Evolutionary conservation across 2,329 filamentous ascomycete genomes (phyloP).

Genomic region (Falciphora oryzae): DNA sequence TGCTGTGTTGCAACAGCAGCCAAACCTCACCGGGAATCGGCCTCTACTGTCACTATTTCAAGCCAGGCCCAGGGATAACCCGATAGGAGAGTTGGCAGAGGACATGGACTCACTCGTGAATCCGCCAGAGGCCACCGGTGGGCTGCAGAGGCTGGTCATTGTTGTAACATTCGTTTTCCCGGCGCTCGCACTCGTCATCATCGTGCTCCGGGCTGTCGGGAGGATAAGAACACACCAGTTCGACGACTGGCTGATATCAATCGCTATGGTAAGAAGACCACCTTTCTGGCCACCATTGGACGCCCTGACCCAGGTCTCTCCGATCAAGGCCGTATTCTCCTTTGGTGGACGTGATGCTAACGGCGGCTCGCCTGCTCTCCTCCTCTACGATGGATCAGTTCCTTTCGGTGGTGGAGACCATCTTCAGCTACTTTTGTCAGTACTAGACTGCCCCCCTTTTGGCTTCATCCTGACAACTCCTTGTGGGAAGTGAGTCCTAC

Average conservation of each 20-base stretch:
- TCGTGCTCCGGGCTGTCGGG: constrained; percentile 20
- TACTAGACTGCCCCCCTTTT: not conserved
- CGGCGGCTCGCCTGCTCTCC: not conserved
- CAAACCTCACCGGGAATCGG: no score
- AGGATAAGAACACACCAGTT: constrained; percentile 20
- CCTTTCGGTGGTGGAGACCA: constrained; percentile 22
- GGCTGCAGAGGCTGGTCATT: constrained; percentile 24
- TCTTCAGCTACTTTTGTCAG: constrained; percentile 25
- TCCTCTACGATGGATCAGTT: constrained; percentile 12
- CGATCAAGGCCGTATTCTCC: no score
- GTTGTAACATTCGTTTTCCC: constrained; percentile 26
- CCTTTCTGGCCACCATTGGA: not conserved
- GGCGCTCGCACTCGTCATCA: constrained; percentile 21
- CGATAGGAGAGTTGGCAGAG: no score
- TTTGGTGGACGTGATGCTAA: no score
- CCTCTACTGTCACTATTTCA: no score
- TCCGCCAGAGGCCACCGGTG: constrained; percentile 12
- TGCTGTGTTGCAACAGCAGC: no score
- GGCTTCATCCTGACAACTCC: no score
- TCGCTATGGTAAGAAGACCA: constrained; percentile 19
- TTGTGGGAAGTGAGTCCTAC: no score
- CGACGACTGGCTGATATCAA: constrained; percentile 26
- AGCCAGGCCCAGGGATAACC: no score
- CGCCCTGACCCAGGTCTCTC: no score
- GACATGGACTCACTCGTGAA: constrained; percentile 6